Conservation (phyloP, 768 basidiomycete species). For the Amanita molliuscula region DNA sequence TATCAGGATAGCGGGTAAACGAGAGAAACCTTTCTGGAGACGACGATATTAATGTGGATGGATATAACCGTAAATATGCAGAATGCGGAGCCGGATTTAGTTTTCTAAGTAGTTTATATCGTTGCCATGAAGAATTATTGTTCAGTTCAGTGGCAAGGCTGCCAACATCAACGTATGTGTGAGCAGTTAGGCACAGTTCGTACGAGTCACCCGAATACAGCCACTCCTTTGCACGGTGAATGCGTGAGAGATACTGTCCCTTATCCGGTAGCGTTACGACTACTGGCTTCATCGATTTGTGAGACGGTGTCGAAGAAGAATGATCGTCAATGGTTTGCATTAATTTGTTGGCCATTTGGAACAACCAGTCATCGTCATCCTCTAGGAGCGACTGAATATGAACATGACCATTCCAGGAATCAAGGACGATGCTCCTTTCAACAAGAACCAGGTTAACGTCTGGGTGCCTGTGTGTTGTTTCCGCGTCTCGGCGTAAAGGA, state of each 20-base stretch:
- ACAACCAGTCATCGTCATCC: slow-evolving; percentile 53
- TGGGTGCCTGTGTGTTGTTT: slow-evolving; percentile 31
- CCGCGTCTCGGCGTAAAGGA: slow-evolving; percentile 20
- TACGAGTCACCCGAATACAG: slow-evolving; percentile 85
- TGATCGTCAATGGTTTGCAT: slow-evolving; percentile 6
- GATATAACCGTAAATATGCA: slow-evolving; percentile 68
- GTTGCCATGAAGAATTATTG: slow-evolving; percentile 51
- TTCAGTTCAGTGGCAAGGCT: slow-evolving; percentile 17
- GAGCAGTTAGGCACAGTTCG: slow-evolving; percentile 84
- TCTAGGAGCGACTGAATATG: slow-evolving; percentile 59
- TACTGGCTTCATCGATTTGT: slow-evolving; percentile 8
- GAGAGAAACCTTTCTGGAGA: slow-evolving; percentile 91
- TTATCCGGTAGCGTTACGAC: slow-evolving; percentile 45
- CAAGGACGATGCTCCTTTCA: slow-evolving; percentile 68
- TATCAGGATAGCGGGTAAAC: slow-evolving; percentile 52
- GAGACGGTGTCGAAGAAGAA: slow-evolving; percentile 2
- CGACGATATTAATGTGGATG: slow-evolving; percentile 71
- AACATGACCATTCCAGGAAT: slow-evolving; percentile 34
- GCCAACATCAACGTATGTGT: slow-evolving; percentile 46
- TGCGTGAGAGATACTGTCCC: slow-evolving; percentile 53
- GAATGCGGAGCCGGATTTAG: slow-evolving; percentile 87
- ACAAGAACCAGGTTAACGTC: slow-evolving; percentile 73
- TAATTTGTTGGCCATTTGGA: slow-evolving; percentile 26
- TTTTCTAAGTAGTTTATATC: slow-evolving; percentile 60
- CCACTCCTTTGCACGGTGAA: slow-evolving; percentile 59